Conservation (phyloP, 352 stramenopile genomes). For the Phytopythium boreale region DNA sequence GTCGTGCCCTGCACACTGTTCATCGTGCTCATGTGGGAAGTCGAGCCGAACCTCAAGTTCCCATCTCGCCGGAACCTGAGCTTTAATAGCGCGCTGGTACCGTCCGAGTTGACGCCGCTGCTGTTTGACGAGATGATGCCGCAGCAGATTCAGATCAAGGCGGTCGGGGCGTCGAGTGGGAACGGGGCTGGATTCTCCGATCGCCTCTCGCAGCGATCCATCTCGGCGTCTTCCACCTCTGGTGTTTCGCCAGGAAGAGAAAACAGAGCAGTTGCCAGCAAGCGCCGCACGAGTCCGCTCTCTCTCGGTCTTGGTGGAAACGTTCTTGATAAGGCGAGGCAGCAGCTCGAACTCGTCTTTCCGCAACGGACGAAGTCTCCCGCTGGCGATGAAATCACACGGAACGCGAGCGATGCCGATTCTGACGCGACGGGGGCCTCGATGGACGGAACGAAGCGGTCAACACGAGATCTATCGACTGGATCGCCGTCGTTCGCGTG, state of each 20-base stretch:
- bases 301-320: conserved; percentile 54
- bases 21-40: conserved; percentile 84
- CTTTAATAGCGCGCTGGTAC: conserved; percentile 26
- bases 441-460: not conserved
- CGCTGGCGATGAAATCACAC: not conserved
- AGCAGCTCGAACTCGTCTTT: conserved; percentile 30
- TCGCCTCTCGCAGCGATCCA: conserved; percentile 2
- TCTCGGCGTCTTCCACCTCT: conserved; percentile 4
- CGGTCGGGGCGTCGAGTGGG: not conserved
- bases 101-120: conserved; percentile 49
- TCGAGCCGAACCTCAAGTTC: conserved; percentile 71
- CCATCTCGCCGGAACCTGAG: conserved; percentile 50
- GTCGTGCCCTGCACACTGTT: conserved; percentile 75
- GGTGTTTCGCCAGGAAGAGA: not conserved
- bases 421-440: not conserved
- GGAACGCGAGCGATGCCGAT: not conserved
- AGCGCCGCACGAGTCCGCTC: conserved; percentile 50
- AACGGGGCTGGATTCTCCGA: not conserved
- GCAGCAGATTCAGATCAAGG: conserved; percentile 15
- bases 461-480: not conserved
- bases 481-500: conserved; percentile 35
- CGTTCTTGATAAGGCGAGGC: conserved; percentile 44
- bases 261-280: not conserved
- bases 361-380: not conserved
- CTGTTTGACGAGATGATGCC: conserved; percentile 30